Evolutionary conservation across 306 rosid genomes (phyloP).

Genomic region (Vigna trinervia): DNA sequence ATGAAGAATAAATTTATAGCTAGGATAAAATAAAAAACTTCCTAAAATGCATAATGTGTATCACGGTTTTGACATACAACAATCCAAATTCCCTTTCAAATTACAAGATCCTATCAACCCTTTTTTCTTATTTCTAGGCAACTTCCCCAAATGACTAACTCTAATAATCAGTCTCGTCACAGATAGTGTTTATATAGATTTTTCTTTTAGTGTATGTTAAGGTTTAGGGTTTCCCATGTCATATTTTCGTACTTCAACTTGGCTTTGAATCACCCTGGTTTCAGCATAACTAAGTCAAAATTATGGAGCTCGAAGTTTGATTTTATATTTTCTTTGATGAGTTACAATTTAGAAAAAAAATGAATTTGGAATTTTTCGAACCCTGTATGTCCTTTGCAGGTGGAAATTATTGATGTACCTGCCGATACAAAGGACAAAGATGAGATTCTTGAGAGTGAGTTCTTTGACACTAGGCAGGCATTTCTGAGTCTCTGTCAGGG

Average conservation of each 20-base stretch:
- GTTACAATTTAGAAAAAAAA: background rate
- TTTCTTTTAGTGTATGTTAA: background rate
- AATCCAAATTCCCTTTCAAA: background rate
- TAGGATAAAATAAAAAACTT: no score
- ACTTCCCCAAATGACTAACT: background rate
- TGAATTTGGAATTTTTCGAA: constrained; percentile 14
- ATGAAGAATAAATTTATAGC: no score
- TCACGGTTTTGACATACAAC: background rate
- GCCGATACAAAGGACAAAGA: constrained; percentile 92
- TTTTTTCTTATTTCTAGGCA: background rate
- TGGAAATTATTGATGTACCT: constrained; percentile 75
- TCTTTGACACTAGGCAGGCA: constrained; percentile 99
- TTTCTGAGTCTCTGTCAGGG: constrained; percentile 99
- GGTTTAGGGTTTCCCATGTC: background rate
- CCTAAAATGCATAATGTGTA: no score
- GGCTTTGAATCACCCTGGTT: background rate
- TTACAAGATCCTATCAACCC: background rate
- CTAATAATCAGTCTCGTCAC: background rate
- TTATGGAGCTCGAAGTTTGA: constrained; percentile 22
- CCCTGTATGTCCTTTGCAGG: constrained; percentile 52
- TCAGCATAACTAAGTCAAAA: background rate
- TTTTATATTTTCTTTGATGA: background rate
- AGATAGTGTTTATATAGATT: background rate
- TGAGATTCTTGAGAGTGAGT: constrained; percentile 98
- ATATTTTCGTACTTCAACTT: background rate